A percentile compares a stretch with the other conserved stretches of the same genome.
These are phyloP conservation scores for Thelephora terrestris DNA, from an alignment of 1,284 basidiomycete species.

Conservation along the genomic window DNA sequence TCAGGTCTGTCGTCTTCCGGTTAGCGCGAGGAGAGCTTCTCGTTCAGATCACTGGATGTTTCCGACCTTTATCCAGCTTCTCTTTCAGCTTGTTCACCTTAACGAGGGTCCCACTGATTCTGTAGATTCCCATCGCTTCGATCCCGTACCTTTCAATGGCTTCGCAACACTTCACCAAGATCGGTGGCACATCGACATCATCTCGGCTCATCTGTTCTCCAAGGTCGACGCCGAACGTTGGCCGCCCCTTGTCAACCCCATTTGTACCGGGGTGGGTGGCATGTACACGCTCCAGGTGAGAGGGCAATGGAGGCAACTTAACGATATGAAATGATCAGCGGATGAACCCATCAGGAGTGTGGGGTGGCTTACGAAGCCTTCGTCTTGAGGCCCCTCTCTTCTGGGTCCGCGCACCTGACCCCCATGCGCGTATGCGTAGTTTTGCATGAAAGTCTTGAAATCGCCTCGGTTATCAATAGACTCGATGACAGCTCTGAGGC, in stretches of 20 bases:
- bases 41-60: neutral
- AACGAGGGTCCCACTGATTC: conserved; percentile 86
- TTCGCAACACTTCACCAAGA: conserved; percentile 84
- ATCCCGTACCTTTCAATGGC: conserved; percentile 90
- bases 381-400: conserved; percentile 75
- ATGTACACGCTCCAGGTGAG: conserved; percentile 26
- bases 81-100: conserved; percentile 81
- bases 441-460: conserved; percentile 96
- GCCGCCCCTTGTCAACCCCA: conserved; percentile 44
- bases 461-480: conserved; percentile 90
- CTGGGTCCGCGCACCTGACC: conserved; percentile 56
- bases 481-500: conserved; percentile 83
- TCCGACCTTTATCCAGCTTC: conserved; percentile 76
- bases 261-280: conserved; percentile 1
- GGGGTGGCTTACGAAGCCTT: conserved; percentile 65
- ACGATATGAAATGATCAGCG: conserved; percentile 1
- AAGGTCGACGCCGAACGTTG: conserved; percentile 88
- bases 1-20: conserved; percentile 52
- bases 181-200: conserved; percentile 78
- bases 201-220: conserved; percentile 89
- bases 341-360: conserved; percentile 4
- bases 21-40: neutral
- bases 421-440: conserved; percentile 83
- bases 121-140: conserved; percentile 83
- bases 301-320: conserved; percentile 54